Conservation (phyloP, 2,329 filamentous ascomycete species). For the Colletotrichum acutatum region DNA sequence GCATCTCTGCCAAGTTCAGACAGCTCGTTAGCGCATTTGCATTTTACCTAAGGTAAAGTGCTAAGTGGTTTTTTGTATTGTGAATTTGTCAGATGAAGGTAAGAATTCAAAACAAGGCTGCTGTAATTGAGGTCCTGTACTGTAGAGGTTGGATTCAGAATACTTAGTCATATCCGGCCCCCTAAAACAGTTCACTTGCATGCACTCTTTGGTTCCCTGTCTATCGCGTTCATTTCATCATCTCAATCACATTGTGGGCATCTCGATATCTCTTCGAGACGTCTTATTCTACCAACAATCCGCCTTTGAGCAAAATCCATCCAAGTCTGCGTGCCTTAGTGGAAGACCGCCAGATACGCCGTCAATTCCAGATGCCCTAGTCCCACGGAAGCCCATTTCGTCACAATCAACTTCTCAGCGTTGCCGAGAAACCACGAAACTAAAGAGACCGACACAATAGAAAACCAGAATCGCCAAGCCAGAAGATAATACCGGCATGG, state of each 20-base stretch:
- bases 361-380: neutral
- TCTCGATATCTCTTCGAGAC: too few relatives aligned
- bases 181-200: too few relatives aligned
- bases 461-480: slow-evolving; percentile 1
- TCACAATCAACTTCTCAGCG: neutral
- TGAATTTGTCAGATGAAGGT: neutral
- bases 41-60: neutral
- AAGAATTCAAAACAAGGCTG: neutral
- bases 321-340: neutral
- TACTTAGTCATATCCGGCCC: too few relatives aligned
- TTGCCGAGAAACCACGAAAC: neutral
- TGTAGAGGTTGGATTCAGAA: too few relatives aligned
- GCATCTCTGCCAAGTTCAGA: neutral
- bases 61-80: neutral
- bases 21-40: neutral
- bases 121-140: too few relatives aligned
- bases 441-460: neutral
- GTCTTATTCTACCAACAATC: neutral
- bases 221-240: neutral
- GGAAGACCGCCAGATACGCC: neutral
- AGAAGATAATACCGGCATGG: slow-evolving; percentile 3
- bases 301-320: neutral
- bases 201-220: neutral
- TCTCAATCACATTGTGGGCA: neutral
- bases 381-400: neutral